Percentiles rank a stretch among this genome's conserved stretches.
Conservation (phyloP, 2,329 filamentous ascomycete genomes). For the Xylaria sp. region DNA sequence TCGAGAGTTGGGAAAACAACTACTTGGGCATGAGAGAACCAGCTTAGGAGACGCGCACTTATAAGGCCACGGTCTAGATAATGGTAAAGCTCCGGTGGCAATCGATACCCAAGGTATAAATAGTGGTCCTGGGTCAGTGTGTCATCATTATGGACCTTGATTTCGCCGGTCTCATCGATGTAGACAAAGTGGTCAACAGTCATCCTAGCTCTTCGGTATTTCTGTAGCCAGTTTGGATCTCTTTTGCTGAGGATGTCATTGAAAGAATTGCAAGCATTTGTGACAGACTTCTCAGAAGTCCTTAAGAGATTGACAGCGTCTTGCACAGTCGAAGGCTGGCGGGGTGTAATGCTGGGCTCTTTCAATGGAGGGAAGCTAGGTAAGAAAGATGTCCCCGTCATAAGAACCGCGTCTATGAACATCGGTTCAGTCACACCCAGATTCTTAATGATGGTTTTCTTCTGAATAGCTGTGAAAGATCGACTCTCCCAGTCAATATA, state of each 20-base stretch:
- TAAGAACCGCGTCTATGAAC: slow-evolving; percentile 83
- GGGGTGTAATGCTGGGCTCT: slow-evolving; percentile 58
- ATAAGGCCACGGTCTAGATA: slow-evolving; percentile 87
- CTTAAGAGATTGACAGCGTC: slow-evolving; percentile 81
- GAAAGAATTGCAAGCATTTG: slow-evolving; percentile 75
- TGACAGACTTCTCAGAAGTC: slow-evolving; percentile 71
- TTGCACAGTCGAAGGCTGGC: slow-evolving; percentile 67
- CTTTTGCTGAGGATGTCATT: slow-evolving; percentile 74
- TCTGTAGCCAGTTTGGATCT: slow-evolving; percentile 79
- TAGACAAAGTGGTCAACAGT: slow-evolving; percentile 87
- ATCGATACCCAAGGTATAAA: slow-evolving; percentile 85
- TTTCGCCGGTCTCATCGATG: slow-evolving; percentile 76
- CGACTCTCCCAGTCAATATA: slow-evolving; percentile 71
- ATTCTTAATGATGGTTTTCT: slow-evolving; percentile 71
- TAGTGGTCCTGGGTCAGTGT: slow-evolving; percentile 82
- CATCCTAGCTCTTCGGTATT: slow-evolving; percentile 85
- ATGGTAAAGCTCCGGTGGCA: slow-evolving; percentile 88
- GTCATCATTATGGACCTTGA: slow-evolving; percentile 75
- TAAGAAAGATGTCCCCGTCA: slow-evolving; percentile 82
- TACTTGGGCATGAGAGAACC: slow-evolving; percentile 80
- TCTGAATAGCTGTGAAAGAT: slow-evolving; percentile 67
- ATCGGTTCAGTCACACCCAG: slow-evolving; percentile 71
- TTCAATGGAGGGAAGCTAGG: slow-evolving; percentile 79
- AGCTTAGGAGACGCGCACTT: slow-evolving; percentile 78
- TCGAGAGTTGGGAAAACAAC: slow-evolving; percentile 84